Base-by-base conservation (phyloP, 2,329 filamentous ascomycete species). In the Sporothrix brunneoviolacea region DNA sequence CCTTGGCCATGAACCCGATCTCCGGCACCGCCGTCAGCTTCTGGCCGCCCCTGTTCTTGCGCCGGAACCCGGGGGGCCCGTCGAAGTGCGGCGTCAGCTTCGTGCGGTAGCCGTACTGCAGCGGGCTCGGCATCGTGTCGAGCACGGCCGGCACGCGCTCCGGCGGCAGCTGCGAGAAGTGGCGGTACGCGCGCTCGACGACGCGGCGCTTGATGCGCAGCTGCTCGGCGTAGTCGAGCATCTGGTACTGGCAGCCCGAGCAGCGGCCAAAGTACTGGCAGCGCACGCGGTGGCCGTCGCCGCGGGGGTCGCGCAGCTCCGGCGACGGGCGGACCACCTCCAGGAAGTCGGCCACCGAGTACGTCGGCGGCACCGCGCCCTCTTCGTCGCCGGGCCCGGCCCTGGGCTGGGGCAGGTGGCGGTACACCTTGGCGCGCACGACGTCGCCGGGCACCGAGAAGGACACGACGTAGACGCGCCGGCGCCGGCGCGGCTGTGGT, bases 71-170 rank as follows among this genome's bases (percentile, higher is more conserved):
- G 5, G 81, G 80, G 1, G 90, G 88, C 0, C 82, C 86, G 63
- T 95, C 86, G 64, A 97, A 98, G 68, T 98, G 93, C 24, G 93
- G 93, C 16, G 93, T 98, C 58, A 98, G 77, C 70, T 98, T 98
- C 18, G 93, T 98, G 48, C 93, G 82, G 72, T 98, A 98, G 51
- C 85, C 87, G 67, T 94, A 97, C 68, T 95, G 84, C 55, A 95
- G 68, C 3, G 93, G 93, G 37, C 88, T 95, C 42, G 86, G 87
- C 61, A 96, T 90, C 8, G 93, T 98, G 57, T 94, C 86, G 44
- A 76, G 79, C 50, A 97, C 78, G 3, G 77, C 63, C 2, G 93
- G 93, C 1, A 97, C 74, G 18, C 86, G 72, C 53, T 86, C 82
- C 0, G 86, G 79, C 1, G 86, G 76, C 7, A 98, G 75, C 54